phyloP scores from a whole-genome alignment of 164 flowering plant species.

The Akebia trifoliata region DNA sequence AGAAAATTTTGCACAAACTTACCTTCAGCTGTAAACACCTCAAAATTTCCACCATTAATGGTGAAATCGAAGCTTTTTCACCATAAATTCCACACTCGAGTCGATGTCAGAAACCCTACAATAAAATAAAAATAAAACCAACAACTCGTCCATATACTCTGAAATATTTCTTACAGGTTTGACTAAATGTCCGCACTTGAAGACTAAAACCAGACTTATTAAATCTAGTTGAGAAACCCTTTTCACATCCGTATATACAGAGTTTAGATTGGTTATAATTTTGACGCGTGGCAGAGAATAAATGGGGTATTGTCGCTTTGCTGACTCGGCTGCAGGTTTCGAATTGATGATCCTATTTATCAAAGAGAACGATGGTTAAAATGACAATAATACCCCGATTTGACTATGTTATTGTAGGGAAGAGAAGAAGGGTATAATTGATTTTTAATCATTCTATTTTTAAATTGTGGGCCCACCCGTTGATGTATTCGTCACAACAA shows the following conservation, averaged over 20 bases:
- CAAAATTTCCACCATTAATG: constrained; percentile 1
- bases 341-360: no score
- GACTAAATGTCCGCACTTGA: background rate
- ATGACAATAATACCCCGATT: no score
- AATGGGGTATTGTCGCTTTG: background rate
- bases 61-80: background rate
- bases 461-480: no score
- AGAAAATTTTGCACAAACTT: background rate
- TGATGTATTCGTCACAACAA: no score
- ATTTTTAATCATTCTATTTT: no score
- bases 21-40: background rate
- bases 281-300: background rate
- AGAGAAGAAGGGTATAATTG: no score
- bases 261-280: background rate
- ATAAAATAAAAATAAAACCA: background rate
- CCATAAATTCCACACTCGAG: background rate
- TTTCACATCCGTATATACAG: constrained; percentile 7
- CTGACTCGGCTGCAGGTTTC: background rate
- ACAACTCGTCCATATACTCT: no score
- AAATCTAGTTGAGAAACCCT: background rate
- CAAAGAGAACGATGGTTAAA: no score
- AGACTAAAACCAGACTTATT: background rate
- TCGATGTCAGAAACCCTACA: background rate
- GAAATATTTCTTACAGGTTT: background rate
- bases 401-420: no score